Evolutionary conservation across 768 basidiomycete genomes (phyloP), one percentile per base, ranked within the genome.

Genomic region (Tylopilus balloui): DNA sequence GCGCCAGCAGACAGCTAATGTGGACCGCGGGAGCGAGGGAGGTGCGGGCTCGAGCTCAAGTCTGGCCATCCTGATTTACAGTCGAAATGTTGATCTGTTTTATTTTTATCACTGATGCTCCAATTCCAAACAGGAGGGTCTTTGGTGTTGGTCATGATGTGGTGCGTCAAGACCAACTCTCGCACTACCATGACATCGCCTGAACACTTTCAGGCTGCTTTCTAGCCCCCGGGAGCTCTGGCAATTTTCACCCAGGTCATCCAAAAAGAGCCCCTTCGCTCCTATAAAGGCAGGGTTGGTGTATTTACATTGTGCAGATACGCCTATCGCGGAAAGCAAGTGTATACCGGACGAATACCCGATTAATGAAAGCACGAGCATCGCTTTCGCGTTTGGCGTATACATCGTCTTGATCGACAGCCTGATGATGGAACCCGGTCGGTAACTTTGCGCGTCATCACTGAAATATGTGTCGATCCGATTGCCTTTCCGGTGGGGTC

Each of bases 321-420:
- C 69, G 68, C 42, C 55, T 60, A 14, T 60, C 51, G 31, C 71
- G 65, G 17, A 72, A 7, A 81, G 65, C 2, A 63, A 68, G 53
- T 80, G 86, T 10, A 89, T 65, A 1, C 65, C 72, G 8, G 78
- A 68, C 2, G 80, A 71, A 65, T 97, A 97, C 6, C 60, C 60
- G 4, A 69, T 54, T 9, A 97, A 66, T 32, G n/a, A n/a, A n/a
- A n/a, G n/a, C n/a, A 93, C 76, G 6, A 70, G 47, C 73, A 94
- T 74, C 6, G 89, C 84, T 29, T 68, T 57, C 28, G 50, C 38
- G 48, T 84, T 72, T 1, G 76, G 69, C 21, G 76, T 74, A 59
- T 93, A 90, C 83, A 98, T 92, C 9, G 92, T 97, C 54, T 70
- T 67, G 51, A 94, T 74, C 1, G 78, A 73, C 31, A 97, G 57